These are phyloP conservation scores for Pleodorina starrii DNA, from an alignment of 139 green algal genomes.

Conservation along the genomic window DNA sequence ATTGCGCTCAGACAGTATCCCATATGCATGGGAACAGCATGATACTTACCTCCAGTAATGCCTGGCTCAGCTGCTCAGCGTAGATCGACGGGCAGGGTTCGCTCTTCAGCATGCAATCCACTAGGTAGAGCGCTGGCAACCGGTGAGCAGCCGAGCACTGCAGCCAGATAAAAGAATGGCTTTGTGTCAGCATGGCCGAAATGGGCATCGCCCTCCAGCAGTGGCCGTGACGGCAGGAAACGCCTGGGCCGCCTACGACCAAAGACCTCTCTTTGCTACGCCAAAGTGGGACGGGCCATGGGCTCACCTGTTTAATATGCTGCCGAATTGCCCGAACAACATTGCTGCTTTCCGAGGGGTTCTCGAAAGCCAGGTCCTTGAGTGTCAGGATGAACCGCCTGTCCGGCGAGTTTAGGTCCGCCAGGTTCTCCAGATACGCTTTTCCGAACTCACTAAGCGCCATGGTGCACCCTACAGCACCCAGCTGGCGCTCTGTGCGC, in stretches of 20 bases:
- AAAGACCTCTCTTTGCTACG: neutral
- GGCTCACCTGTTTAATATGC: constrained; percentile 45
- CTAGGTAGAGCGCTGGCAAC: constrained; percentile 48
- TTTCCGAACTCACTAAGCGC: constrained; percentile 35
- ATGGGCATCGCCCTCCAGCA: too few species aligned
- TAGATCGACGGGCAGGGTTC: constrained; percentile 35
- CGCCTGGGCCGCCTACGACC: neutral
- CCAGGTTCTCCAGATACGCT: constrained; percentile 38
- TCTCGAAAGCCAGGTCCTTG: constrained; percentile 57
- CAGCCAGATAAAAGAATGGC: neutral
- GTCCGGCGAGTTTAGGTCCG: constrained; percentile 45
- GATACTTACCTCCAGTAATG: constrained; percentile 36
- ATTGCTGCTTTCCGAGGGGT: constrained; percentile 13
- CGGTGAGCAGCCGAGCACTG: constrained; percentile 24
- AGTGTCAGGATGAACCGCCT: constrained; percentile 50
- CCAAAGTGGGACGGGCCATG: neutral
- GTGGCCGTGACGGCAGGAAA: neutral
- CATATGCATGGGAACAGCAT: neutral
- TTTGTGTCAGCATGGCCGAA: neutral
- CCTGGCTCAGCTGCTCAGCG: neutral
- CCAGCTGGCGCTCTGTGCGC: too few species aligned
- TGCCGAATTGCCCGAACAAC: constrained; percentile 38
- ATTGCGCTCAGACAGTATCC: neutral
- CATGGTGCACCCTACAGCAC: neutral
- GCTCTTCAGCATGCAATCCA: constrained; percentile 62